Evolutionary conservation across 2,329 filamentous ascomycete genomes (phyloP).

Genomic region (Trichoderma sp.): DNA sequence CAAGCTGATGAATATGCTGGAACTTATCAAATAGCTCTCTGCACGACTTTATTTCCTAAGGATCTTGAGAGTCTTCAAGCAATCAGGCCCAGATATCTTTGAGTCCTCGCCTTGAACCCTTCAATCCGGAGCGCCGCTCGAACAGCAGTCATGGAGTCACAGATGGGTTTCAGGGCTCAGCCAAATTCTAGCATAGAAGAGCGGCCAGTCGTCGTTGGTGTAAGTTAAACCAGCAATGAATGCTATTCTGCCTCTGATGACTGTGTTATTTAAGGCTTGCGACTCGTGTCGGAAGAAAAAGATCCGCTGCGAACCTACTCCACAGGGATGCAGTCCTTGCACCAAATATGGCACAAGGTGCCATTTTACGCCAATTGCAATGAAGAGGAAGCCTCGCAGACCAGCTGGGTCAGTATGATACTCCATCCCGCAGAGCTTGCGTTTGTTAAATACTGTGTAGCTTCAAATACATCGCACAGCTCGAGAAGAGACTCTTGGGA

Average conservation of each 20-base stretch:
- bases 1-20: neutral
- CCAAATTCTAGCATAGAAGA: neutral
- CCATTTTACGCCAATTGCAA: slow-evolving; percentile 20
- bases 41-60: neutral
- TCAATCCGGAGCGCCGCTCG: neutral
- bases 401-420: slow-evolving; percentile 16
- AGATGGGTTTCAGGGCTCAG: neutral
- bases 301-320: slow-evolving; percentile 10
- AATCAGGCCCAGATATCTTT: neutral
- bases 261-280: slow-evolving; percentile 5
- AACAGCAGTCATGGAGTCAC: slow-evolving; percentile 5
- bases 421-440: neutral
- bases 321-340: slow-evolving; percentile 5
- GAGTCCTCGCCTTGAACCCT: neutral
- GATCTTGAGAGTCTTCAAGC: neutral
- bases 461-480: slow-evolving; percentile 21
- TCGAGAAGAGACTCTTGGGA: neutral
- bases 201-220: slow-evolving; percentile 14
- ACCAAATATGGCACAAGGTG: slow-evolving; percentile 20
- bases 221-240: neutral
- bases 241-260: neutral
- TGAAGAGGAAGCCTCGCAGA: slow-evolving; percentile 18
- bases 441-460: neutral
- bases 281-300: slow-evolving; percentile 20
- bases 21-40: neutral